Evolutionary conservation across 2,329 filamentous ascomycete species (phyloP), one percentile per base, ranked within the genome.

Genomic region (Sclerotinia borealis): DNA sequence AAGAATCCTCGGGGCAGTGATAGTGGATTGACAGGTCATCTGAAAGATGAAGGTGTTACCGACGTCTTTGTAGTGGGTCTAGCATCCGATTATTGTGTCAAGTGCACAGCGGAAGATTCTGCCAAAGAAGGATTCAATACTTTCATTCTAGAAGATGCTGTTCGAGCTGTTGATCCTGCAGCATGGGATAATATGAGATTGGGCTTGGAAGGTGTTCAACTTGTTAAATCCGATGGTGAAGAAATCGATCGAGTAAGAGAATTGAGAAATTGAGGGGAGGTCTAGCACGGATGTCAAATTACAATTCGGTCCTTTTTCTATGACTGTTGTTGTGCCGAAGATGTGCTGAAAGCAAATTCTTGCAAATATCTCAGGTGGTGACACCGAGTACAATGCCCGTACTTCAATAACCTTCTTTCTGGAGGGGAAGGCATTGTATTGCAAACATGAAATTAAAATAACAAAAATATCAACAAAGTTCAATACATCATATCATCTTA

Each of bases 201-300:
- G 66, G 75, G 79, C 65, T 76, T 75, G 47, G 77, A 76, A 15
- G 90, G 89, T 0, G 86, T 93, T 39, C 77, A 73, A 51, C 78
- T 95, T 59, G 81, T 95, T n/a, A n/a, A n/a, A n/a, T n/a, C n/a
- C n/a, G 49, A 78, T 43, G 81, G 83, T 8, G 76, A 78, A 52
- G 84, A 88, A 75, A 78, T 91, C 41, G 49, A 45, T 10, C 58
- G 45, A 60, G 61, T 61, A 43, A 52, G 58, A 52, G 41, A 9
- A 0, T 31, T 48, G 11, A 37, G 17, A 13, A 36, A 48, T 9
- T 58, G 60, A 58, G 22, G 25, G 25, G 8, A 37, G 56, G 34
- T 39, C 61, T 70, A 93, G 93, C 93, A 96, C 91, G 89, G 91
- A 96, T 96, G 92, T 97, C 92, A 96, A 96, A 96, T 96, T 97